Base-by-base conservation (phyloP, 306 rosid genomes). In the Pyrus bretschneideri region DNA sequence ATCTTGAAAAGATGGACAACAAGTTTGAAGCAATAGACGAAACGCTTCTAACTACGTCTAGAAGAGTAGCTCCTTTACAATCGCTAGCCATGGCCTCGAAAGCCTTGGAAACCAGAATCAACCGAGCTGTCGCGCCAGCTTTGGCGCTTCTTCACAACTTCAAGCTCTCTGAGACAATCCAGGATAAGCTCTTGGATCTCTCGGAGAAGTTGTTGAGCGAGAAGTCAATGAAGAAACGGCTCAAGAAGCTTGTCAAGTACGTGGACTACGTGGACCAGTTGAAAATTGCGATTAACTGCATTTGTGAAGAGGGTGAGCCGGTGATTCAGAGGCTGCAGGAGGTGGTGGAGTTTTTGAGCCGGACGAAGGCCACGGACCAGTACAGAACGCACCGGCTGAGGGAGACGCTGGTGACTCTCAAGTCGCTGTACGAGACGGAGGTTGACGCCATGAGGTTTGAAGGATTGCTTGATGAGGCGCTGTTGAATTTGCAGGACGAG, bases 281-380 rank as follows among this genome's bases (percentile, higher is more conserved):
- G 8, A 85, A 82, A 44, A 81, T 52, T 4, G 86, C 89, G 14
- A 83, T 93, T 3, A 81, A 33, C 11, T 72, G 67, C 19, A 88
- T 93, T 44, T 68, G 90, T 40, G 69, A 72, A 58, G 97, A 84
- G 25, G 98, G 91, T 3, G 93, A 89, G 83, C 82, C 85, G 6
- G 98, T 87, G 84, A 85, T 93, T 42, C 93, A 85, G 89, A 86
- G 62, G 86, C 96, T 91, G 61, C 98, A 93, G 23, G 98, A 93
- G 82, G 98, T 91, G 71, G 98, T 93, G 55, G 98, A 93, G 84
- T 93, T 89, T 66, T 75, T 93, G 79, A 89, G 98, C 87, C 70
- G 97, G 69, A 91, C 97, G 17, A 93, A 89, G 83, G 93, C 97
- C 1, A 90, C 92, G 0, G 93, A 91, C 80, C 84, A 78, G 31